These are phyloP conservation scores for Beauveria medogensis DNA, from an alignment of 2,329 filamentous ascomycete genomes.

Conservation along the genomic window DNA sequence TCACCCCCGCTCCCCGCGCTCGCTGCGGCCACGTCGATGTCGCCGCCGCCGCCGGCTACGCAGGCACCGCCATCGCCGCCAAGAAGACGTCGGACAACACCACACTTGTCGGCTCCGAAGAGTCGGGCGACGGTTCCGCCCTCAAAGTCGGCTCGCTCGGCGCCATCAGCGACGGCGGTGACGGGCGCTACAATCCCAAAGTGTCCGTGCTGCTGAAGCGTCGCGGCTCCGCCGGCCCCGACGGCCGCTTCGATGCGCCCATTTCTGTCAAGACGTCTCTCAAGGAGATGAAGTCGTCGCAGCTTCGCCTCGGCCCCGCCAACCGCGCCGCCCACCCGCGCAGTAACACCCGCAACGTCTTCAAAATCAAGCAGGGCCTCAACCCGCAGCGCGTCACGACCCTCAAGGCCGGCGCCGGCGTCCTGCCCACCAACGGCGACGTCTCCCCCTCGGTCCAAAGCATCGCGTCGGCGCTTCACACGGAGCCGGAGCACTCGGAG, in stretches of 20 bases:
- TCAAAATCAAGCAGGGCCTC: constrained; percentile 55
- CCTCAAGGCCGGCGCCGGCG: constrained; percentile 9
- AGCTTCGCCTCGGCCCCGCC: constrained; percentile 58
- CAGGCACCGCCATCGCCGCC: constrained; percentile 23
- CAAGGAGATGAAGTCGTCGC: constrained; percentile 54
- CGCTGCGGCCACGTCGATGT: constrained; percentile 39
- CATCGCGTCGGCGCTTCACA: constrained; percentile 1
- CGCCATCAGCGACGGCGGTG: constrained; percentile 29
- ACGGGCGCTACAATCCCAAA: constrained; percentile 36
- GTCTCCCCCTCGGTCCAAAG: neutral
- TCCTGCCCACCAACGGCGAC: neutral
- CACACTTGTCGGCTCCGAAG: constrained; percentile 30
- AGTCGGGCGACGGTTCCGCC: constrained; percentile 30
- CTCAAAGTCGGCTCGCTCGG: constrained; percentile 28
- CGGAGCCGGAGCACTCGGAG: constrained; percentile 9
- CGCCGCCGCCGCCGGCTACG: constrained; percentile 21
- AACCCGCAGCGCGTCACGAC: constrained; percentile 14
- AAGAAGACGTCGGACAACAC: constrained; percentile 23
- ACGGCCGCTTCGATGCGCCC: constrained; percentile 39
- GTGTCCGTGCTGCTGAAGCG: constrained; percentile 53
- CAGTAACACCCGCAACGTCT: constrained; percentile 51
- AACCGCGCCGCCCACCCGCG: constrained; percentile 57
- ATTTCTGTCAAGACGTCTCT: constrained; percentile 53
- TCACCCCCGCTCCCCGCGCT: constrained; percentile 74
- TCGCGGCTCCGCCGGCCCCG: constrained; percentile 45